Evolutionary conservation across 176 grass and related monocot genomes (phyloP).

Genomic region (Rhynchospora breviuscula): DNA sequence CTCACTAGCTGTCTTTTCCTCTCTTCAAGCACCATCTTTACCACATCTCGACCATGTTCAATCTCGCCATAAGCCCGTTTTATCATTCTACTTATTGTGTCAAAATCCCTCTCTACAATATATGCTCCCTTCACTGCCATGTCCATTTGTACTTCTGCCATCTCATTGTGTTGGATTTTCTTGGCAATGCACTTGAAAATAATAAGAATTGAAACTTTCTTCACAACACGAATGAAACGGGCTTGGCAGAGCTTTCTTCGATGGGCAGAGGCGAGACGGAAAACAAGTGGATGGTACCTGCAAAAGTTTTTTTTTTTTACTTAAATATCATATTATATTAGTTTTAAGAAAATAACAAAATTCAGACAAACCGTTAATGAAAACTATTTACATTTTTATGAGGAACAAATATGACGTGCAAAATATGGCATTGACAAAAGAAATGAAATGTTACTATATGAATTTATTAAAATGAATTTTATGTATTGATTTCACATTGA

Average conservation of each 20-base stretch:
- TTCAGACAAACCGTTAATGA: not conserved
- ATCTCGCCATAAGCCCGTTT: constrained; percentile 71
- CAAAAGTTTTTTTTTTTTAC: not conserved
- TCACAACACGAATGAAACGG: not conserved
- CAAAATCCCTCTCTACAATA: constrained; percentile 71
- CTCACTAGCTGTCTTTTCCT: constrained; percentile 32
- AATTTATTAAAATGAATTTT: no score
- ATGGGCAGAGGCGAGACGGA: constrained; percentile 24
- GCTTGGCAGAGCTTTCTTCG: constrained; percentile 27
- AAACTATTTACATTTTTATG: not conserved
- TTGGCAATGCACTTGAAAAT: constrained; percentile 32
- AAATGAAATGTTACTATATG: no score
- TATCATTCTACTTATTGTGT: constrained; percentile 81
- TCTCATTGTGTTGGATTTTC: constrained; percentile 20
- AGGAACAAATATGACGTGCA: not conserved
- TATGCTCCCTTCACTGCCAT: constrained; percentile 69
- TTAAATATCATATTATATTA: no score
- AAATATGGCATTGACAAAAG: not conserved
- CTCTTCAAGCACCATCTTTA: constrained; percentile 40
- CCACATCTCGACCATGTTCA: constrained; percentile 75
- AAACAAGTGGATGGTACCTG: constrained; percentile 35
- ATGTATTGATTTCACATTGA: no score
- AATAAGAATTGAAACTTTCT: constrained; percentile 20
- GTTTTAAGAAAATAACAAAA: no score
- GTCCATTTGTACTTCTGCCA: constrained; percentile 36